Percentiles rank a stretch among this genome's conserved stretches.
Evolutionary conservation across 2,329 filamentous ascomycete species (phyloP).

Genomic region (Penicillium carneum): DNA sequence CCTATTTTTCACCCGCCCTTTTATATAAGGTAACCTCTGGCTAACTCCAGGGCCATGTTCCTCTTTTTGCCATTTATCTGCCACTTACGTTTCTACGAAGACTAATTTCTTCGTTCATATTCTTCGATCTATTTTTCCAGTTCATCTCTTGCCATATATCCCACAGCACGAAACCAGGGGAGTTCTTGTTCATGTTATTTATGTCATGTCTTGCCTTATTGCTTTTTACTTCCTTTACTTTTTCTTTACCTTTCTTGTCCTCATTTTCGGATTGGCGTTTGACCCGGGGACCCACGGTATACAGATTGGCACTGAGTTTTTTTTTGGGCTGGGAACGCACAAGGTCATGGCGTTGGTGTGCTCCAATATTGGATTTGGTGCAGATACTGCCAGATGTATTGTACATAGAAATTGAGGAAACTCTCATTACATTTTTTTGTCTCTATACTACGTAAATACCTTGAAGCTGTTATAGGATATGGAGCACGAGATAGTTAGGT

Average conservation of each 20-base stretch:
- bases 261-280: slow-evolving; percentile 26
- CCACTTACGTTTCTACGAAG: slow-evolving; percentile 16
- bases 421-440: slow-evolving; percentile 12
- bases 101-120: slow-evolving; percentile 24
- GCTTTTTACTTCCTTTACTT: slow-evolving; percentile 9
- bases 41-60: neutral
- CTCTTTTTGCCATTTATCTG: slow-evolving; percentile 3
- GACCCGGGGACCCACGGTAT: slow-evolving; percentile 23
- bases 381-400: slow-evolving; percentile 31
- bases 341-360: slow-evolving; percentile 34
- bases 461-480: neutral
- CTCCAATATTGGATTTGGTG: slow-evolving; percentile 18
- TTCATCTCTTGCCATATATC: slow-evolving; percentile 35
- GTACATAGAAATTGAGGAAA: slow-evolving; percentile 36
- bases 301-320: slow-evolving; percentile 35
- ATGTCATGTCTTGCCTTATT: slow-evolving; percentile 7
- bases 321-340: slow-evolving; percentile 19
- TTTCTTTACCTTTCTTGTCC: slow-evolving; percentile 2
- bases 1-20: neutral
- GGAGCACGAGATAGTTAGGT: neutral
- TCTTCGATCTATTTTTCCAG: slow-evolving; percentile 21
- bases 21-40: slow-evolving; percentile 15
- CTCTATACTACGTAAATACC: no score
- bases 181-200: slow-evolving; percentile 22
- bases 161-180: slow-evolving; percentile 35